Base-by-base conservation (phyloP, 495 filamentous ascomycete species). In the Articulospora tetracladia region DNA sequence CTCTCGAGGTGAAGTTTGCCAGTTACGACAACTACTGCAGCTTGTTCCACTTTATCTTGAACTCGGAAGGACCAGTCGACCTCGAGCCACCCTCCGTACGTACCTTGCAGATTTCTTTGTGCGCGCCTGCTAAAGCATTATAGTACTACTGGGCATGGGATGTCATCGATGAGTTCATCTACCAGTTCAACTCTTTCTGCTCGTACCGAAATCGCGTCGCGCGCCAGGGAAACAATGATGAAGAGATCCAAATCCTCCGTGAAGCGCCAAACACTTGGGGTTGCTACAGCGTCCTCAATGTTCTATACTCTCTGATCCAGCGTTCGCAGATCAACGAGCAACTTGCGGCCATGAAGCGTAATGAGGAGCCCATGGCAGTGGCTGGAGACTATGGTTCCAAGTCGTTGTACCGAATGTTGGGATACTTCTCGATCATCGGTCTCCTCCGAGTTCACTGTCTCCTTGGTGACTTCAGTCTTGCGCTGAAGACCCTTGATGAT, bases 111-210 rank as follows among this genome's bases (percentile, higher is more conserved):
- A 49, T 25, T 25, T 22, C 19, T 46, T 10, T 19, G 48, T 24
- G 25, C 13, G n/a, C 30, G 46, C 13, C 12, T 59, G 48, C 55
- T 41, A 27, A 23, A 23, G 22, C 52, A 15, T 27, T 48, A 13
- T 75, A 98, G 94, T 93, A 96, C 76, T 96, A 92, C 79, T 98
- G 94, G 94, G 95, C 94, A 19, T 98, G 95, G 94, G 94, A 98
- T 77, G 95, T 97, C 60, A 98, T 98, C 74, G 94, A 98, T 70
- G 94, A 98, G 71, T 98, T 98, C 78, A 98, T 98, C 76, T 98
- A 98, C 81, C 94, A 98, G 75, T 98, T 98, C 81, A 97, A 98
- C 80, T 95, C 91, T 36, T 98, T 98, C 80, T 98, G 92, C 74
- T 88, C 90, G 55, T 96, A 97, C 82, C 88, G 94, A 66, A 90